Conservation (phyloP, 1,284 basidiomycete species). For the Retiboletus fuscus region DNA sequence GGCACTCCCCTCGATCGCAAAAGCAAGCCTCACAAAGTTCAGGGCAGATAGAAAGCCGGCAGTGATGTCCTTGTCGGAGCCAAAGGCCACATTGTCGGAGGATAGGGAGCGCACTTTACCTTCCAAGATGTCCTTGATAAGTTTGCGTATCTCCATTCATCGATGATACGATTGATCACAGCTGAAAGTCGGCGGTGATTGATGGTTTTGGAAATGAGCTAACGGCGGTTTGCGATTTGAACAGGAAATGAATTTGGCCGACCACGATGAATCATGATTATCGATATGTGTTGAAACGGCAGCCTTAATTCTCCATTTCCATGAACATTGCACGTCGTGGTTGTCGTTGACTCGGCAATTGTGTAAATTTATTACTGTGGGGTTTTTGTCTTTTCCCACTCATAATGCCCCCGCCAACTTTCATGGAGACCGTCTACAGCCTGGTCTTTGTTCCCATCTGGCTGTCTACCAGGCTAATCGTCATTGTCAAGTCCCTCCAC, state of each 20-base stretch:
- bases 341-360: no score
- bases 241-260: not conserved
- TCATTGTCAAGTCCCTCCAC: not conserved
- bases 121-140: constrained; percentile 39
- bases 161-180: not conserved
- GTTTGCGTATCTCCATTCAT: constrained; percentile 35
- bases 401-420: no score
- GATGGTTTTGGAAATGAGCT: constrained; percentile 5
- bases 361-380: no score
- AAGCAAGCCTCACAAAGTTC: constrained; percentile 65
- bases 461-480: no score
- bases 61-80: constrained; percentile 51
- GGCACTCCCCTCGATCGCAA: constrained; percentile 52
- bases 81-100: constrained; percentile 55
- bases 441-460: not conserved
- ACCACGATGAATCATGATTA: constrained; percentile 1
- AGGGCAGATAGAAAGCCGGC: constrained; percentile 67
- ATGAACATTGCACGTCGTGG: not conserved
- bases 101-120: constrained; percentile 50
- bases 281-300: no score
- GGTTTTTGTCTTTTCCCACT: constrained; percentile 15
- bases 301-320: no score
- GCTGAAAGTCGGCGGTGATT: not conserved
- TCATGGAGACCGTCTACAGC: not conserved
- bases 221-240: constrained; percentile 26